Evolutionary conservation across 352 stramenopile genomes (phyloP), one percentile per base, ranked within the genome.

Genomic region (Pythium phragmitis): DNA sequence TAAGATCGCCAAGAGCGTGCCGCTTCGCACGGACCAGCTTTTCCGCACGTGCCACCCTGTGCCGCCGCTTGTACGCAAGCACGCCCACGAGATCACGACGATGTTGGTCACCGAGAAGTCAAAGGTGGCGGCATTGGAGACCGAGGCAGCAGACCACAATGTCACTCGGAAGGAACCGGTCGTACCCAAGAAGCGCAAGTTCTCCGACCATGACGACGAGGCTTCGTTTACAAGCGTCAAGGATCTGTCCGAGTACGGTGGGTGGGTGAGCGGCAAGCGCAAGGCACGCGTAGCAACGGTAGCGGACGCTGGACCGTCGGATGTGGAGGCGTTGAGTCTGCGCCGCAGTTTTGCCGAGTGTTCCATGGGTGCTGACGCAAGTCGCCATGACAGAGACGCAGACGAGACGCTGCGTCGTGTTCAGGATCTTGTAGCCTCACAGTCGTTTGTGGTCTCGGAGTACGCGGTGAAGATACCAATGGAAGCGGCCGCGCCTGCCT

Each of bases 31-130:
- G 11, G 85, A 91, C 23, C 72, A 88, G 42, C 74, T 96, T 30
- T 91, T 92, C 68, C 85, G 84, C 9, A 70, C 74, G 1, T 93
- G 85, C 37, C 73, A 96, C 61, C 85, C 85, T 30, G 83, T 96
- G 37, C 87, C 87, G 0, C 55, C 82, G 57, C 80, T 93, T 28
- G 74, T 96, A 9, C 82, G 85, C 41, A 92, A 93, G 61, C 77
- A 92, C 45, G 82, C 80, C 2, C 79, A 86, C 37, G 74, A 92
- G 39, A 70, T 96, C 50, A 89, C 80, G 28, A 79, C 69, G 17
- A 74, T 94, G 61, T 87, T 96, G 41, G 59, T 69, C 16, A 42
- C 70, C 8, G 83, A 86, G 53, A 88, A 88, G 65, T 30, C 64
- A 4, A 80, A 79, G 56, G 61, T 83, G 34, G 63, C 68, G 14